Evolutionary conservation across 2,329 filamentous ascomycete genomes (phyloP), one percentile per base, ranked within the genome.

Genomic region (Aspergillus ibericus): DNA sequence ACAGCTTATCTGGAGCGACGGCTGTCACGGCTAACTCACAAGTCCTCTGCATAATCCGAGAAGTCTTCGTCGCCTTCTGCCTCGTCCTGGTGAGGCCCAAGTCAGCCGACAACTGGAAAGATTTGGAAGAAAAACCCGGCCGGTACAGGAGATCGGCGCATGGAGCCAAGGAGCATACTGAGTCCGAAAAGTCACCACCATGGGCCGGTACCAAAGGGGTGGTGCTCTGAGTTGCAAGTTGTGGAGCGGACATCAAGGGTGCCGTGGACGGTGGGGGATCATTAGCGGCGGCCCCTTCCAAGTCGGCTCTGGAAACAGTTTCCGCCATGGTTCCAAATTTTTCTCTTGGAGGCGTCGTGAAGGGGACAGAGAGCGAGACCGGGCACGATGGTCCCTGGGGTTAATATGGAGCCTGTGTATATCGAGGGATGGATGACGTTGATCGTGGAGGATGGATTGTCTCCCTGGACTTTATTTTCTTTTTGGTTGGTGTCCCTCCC

Each of bases 11-110:
- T 15, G 7, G 15, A 1, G 16, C 25, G 15, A 32, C 15, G 27
- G 15, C 50, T 5, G 10, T 7, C 15, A 36, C 25, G 8, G 4
- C 27, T 46, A 8, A 42, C 62, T 62, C 55, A 64, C 63, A 66
- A 64, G 12, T 66, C 63, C 35, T 64, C 62, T 38, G 51, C 53
- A 54, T 61, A 66, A 53, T 64, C 60, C 22, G 36, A 53, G n/a
- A 53, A 53, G 9, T 53, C 51, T 10, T 53, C 51, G 5, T 53
- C 51, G 10, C 9, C 25, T 22, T 44, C 35, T 29, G 44, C 38
- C 22, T 49, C 55, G 18, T 34, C 58, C 58, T 60, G 38, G n/a
- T 20, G 40, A 16, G 8, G 20, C 9, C 36, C 4, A 27, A 34
- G n/a, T 53, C 27, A 57, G 48, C 27, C n/a, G 38, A 5, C 38